Evolutionary conservation across 345 rosid genomes (phyloP).

Genomic region (Acer yangbiense): DNA sequence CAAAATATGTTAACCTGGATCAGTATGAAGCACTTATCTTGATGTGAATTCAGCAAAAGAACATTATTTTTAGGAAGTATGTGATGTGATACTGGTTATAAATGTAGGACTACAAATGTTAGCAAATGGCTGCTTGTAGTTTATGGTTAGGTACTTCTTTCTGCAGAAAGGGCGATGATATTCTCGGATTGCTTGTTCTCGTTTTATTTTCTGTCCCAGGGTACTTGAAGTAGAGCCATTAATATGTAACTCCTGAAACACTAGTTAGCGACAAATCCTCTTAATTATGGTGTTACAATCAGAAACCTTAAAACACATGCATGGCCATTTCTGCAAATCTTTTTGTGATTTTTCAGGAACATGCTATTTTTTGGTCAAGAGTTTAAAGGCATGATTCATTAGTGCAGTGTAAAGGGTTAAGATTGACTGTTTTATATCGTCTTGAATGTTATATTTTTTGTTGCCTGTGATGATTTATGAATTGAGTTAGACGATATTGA

Average conservation of each 20-base stretch:
- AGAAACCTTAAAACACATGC: neutral
- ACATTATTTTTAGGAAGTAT: neutral
- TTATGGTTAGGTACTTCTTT: neutral
- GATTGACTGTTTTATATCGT: neutral
- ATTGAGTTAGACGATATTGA: neutral
- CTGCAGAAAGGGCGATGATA: neutral
- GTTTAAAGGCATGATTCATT: neutral
- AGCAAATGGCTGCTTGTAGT: neutral
- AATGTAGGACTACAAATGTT: neutral
- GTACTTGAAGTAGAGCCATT: neutral
- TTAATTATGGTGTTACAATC: neutral
- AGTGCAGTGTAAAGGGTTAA: neutral
- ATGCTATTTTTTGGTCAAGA: neutral
- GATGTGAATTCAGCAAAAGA: neutral
- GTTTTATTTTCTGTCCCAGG: neutral
- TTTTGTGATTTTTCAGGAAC: neutral
- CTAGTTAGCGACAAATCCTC: neutral
- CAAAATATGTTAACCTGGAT: constrained; percentile 1
- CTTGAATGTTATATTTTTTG: neutral
- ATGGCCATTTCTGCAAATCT: neutral
- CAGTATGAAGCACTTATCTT: neutral
- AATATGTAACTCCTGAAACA: neutral
- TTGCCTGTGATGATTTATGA: neutral
- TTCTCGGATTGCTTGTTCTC: neutral
- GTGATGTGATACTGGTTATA: neutral